Conservation (phyloP, 805 yeast genomes). For the Ogataea corticis region DNA sequence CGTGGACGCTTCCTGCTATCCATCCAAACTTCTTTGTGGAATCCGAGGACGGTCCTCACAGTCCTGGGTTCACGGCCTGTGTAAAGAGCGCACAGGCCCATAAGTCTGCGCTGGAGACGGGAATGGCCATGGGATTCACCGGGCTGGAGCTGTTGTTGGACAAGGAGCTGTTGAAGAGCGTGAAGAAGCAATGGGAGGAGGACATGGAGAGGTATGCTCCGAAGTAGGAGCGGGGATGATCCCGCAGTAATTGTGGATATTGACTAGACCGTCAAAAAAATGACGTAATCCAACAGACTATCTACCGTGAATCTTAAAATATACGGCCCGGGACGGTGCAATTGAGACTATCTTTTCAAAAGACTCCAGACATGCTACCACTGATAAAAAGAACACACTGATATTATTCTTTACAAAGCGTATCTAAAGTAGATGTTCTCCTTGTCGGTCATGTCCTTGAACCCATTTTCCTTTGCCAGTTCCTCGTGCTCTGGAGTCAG, state of each 20-base stretch:
- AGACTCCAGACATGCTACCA: not conserved
- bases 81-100: conserved; percentile 20
- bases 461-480: conserved; percentile 42
- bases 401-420: conserved; percentile 12
- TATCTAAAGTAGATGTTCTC: conserved; percentile 59
- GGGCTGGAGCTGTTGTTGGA: conserved; percentile 21
- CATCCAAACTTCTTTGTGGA: conserved; percentile 24
- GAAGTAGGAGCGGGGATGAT: too few species aligned
- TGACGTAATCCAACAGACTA: too few species aligned
- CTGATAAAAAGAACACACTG: not conserved
- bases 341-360: too few species aligned
- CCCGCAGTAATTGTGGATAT: too few species aligned
- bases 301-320: too few species aligned
- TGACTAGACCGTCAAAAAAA: too few species aligned
- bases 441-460: conserved; percentile 57
- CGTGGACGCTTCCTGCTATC: conserved; percentile 26
- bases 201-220: conserved; percentile 20
- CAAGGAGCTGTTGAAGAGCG: conserved; percentile 11
- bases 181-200: conserved; percentile 15
- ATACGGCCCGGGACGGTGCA: too few species aligned
- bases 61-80: conserved; percentile 20
- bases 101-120: conserved; percentile 18
- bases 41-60: conserved; percentile 24
- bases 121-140: conserved; percentile 23
- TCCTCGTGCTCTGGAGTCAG: conserved; percentile 20